These are phyloP conservation scores for Neoboletus magnificus DNA, from an alignment of 768 basidiomycete genomes.

Conservation along the genomic window DNA sequence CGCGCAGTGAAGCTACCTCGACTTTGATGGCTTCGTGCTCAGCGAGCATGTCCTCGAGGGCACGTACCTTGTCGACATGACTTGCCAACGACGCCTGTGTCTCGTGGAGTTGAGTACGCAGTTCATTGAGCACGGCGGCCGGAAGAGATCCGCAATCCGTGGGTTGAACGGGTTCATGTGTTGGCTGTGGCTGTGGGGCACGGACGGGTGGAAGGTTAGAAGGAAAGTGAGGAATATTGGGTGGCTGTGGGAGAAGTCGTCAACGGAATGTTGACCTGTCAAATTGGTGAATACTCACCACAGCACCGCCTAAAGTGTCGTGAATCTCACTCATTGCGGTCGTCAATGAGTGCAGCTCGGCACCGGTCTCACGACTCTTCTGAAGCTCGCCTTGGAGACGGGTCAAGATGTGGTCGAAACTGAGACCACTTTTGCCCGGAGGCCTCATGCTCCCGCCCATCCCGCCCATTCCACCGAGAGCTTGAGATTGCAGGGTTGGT, in stretches of 20 bases:
- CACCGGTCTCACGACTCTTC: slow-evolving; percentile 90
- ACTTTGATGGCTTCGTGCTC: slow-evolving; percentile 84
- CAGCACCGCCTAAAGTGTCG: slow-evolving; percentile 80
- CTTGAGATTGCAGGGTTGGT: slow-evolving; percentile 56
- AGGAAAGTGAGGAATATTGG: slow-evolving; percentile 61
- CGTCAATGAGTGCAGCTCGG: slow-evolving; percentile 75
- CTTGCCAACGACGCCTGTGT: slow-evolving; percentile 74
- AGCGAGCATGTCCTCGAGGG: slow-evolving; percentile 73
- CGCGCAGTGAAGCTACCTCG: slow-evolving; percentile 71
- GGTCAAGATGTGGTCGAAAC: slow-evolving; percentile 88
- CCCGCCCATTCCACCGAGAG: slow-evolving; percentile 68
- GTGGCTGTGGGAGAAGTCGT: slow-evolving; percentile 43
- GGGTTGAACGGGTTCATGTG: slow-evolving; percentile 28
- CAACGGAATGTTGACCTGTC: neutral
- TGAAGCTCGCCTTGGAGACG: slow-evolving; percentile 91
- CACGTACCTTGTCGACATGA: slow-evolving; percentile 81
- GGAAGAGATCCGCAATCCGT: slow-evolving; percentile 26
- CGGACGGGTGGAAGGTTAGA: slow-evolving; percentile 64
- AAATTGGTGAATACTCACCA: slow-evolving; percentile 48
- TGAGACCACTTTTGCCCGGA: slow-evolving; percentile 81
- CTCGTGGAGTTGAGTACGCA: slow-evolving; percentile 81
- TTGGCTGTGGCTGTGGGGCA: slow-evolving; percentile 28
- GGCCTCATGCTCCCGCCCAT: slow-evolving; percentile 69
- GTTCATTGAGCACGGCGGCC: slow-evolving; percentile 43
- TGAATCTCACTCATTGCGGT: slow-evolving; percentile 87